Percentiles rank a stretch among this genome's conserved stretches.
Evolutionary conservation across 2,329 filamentous ascomycete species (phyloP).

Genomic region (Ascochyta pisi): DNA sequence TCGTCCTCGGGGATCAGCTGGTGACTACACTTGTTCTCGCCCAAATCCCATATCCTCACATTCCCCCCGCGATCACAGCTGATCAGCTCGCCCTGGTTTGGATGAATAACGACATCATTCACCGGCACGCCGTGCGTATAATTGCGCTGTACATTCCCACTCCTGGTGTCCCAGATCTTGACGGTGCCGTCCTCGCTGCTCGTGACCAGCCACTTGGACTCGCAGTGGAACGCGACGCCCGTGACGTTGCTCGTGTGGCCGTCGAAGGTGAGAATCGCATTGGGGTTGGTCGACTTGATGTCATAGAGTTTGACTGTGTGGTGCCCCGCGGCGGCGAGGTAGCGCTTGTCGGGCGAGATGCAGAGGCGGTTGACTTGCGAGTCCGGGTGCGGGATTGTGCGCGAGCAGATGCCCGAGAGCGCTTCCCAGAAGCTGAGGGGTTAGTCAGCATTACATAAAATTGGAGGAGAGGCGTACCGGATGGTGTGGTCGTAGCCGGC

Average conservation of each 20-base stretch:
- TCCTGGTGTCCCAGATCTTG: conserved; percentile 95
- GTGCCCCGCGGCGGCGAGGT: conserved; percentile 79
- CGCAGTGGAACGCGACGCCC: conserved; percentile 95
- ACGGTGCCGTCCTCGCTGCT: conserved; percentile 96
- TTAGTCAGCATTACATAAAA: conserved; percentile 12
- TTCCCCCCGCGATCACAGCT: conserved; percentile 93
- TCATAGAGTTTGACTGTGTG: conserved; percentile 98
- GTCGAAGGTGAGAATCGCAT: conserved; percentile 90
- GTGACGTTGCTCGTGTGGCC: conserved; percentile 96
- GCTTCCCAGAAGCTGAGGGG: conserved; percentile 90
- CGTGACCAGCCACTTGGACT: conserved; percentile 99
- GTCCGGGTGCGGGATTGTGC: conserved; percentile 96
- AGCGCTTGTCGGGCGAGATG: conserved; percentile 97
- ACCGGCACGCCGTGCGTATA: conserved; percentile 89
- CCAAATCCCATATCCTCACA: conserved; percentile 94
- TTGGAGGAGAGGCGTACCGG: conserved; percentile 56
- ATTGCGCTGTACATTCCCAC: conserved; percentile 85
- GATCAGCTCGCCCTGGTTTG: conserved; percentile 97
- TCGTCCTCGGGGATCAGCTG: conserved; percentile 97
- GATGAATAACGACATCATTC: conserved; percentile 99
- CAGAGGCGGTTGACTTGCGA: conserved; percentile 98
- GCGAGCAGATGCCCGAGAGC: conserved; percentile 94
- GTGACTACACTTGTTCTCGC: conserved; percentile 96
- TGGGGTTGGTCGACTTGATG: conserved; percentile 97
- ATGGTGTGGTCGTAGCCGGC: conserved; percentile 80